Conservation (phyloP, 495 filamentous ascomycete genomes). For the Penicillium lividum region DNA sequence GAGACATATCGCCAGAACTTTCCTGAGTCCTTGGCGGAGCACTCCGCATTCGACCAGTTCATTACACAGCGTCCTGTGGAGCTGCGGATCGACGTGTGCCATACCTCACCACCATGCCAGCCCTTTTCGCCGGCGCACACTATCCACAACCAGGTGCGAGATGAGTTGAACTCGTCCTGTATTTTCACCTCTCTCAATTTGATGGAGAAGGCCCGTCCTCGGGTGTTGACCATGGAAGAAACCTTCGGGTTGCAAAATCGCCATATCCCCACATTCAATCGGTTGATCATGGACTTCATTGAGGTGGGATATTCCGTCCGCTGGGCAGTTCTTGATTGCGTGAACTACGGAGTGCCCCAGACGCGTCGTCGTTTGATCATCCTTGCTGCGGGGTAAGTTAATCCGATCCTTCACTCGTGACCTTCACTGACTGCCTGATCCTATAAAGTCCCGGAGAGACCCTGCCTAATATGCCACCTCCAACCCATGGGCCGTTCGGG, state of each 20-base stretch:
- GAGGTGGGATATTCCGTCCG: constrained; percentile 68
- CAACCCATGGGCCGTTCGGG: constrained; percentile 56
- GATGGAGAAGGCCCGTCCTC: constrained; percentile 60
- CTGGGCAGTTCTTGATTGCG: constrained; percentile 53
- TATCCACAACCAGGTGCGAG: constrained; percentile 53
- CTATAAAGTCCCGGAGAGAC: constrained; percentile 66
- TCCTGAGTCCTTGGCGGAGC: constrained; percentile 42
- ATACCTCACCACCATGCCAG: constrained; percentile 84
- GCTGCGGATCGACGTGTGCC: constrained; percentile 65
- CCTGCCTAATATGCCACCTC: constrained; percentile 66
- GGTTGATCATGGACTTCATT: constrained; percentile 65
- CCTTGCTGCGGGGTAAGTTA: constrained; percentile 70
- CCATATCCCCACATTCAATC: constrained; percentile 54
- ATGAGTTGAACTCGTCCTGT: constrained; percentile 72
- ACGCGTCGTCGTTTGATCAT: constrained; percentile 66
- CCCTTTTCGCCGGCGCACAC: constrained; percentile 81
- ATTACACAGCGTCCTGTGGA: constrained; percentile 28
- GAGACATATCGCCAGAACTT: constrained; percentile 64
- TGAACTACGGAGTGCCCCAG: constrained; percentile 64
- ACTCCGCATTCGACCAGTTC: constrained; percentile 29
- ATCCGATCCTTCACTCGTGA: not conserved
- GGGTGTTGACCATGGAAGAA: constrained; percentile 82
- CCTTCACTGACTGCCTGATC: not conserved
- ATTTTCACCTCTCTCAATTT: constrained; percentile 64
- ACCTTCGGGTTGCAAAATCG: constrained; percentile 64